Conservation (phyloP, 202 grass and related monocot genomes). For the Hordeum pubiflorum region DNA sequence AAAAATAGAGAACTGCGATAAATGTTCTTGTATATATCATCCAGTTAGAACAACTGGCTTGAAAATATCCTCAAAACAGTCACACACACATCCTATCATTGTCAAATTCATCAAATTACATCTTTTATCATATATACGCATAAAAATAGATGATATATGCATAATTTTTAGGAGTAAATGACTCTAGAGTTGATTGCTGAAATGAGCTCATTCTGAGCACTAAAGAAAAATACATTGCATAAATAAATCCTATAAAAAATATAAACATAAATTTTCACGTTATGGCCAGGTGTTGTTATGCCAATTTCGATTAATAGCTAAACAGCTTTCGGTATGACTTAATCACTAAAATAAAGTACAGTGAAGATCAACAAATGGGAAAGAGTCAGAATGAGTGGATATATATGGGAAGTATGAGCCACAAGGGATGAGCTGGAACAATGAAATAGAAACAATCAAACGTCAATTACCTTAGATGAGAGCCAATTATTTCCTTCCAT, state of each 20-base stretch:
- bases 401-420: neutral
- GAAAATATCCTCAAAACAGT: slow-evolving; percentile 7
- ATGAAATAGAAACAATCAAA: slow-evolving; percentile 12
- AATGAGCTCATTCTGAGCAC: neutral
- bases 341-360: neutral
- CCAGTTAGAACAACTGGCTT: neutral
- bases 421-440: neutral
- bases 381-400: neutral
- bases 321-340: neutral
- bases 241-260: slow-evolving; percentile 10
- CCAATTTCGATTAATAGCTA: neutral
- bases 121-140: slow-evolving; percentile 5
- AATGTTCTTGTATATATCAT: neutral
- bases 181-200: neutral
- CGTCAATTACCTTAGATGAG: slow-evolving; percentile 58
- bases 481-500: slow-evolving; percentile 99
- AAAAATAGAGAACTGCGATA: slow-evolving; percentile 11
- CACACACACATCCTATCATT: neutral
- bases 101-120: slow-evolving; percentile 2
- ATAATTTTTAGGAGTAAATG: neutral
- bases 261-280: neutral
- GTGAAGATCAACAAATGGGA: neutral
- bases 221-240: neutral
- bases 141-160: neutral
- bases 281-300: neutral